phyloP scores from a whole-genome alignment of 2,329 filamentous ascomycete species.

The Neofusicoccum sp. region DNA sequence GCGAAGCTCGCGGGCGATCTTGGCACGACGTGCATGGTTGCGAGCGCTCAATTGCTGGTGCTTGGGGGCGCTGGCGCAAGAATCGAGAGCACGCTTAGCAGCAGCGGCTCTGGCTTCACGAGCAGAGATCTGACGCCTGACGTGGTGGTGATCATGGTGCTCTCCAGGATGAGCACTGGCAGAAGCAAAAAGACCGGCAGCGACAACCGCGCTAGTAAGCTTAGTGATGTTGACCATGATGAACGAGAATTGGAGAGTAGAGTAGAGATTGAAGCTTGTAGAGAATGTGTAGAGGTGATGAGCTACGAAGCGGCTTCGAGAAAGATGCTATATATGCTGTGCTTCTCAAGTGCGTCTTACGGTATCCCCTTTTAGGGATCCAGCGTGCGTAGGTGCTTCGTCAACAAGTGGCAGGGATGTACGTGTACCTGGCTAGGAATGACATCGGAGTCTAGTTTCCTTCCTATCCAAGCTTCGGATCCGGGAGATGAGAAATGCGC shows the following conservation, averaged over 20 bases:
- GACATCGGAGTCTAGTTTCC: not conserved
- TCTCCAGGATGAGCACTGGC: conserved; percentile 34
- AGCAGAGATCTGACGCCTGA: conserved; percentile 31
- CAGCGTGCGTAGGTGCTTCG: conserved; percentile 2
- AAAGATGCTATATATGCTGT: not conserved
- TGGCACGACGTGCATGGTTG: conserved; percentile 24
- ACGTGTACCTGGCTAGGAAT: not conserved
- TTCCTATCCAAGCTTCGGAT: conserved; percentile 1
- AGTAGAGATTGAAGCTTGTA: not conserved
- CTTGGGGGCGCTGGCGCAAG: conserved; percentile 24
- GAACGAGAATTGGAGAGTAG: not conserved
- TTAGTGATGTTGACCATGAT: conserved; percentile 26
- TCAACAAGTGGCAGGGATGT: conserved; percentile 10
- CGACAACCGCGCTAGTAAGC: conserved; percentile 24
- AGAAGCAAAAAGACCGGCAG: conserved; percentile 23
- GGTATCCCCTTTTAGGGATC: not conserved
- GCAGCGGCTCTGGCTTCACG: conserved; percentile 25
- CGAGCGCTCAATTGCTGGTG: conserved; percentile 25
- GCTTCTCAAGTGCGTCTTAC: too few relatives aligned
- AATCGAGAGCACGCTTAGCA: conserved; percentile 25
- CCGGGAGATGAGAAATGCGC: not conserved
- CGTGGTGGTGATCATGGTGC: conserved; percentile 29
- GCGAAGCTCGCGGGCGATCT: conserved; percentile 23
- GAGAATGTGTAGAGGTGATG: not conserved
- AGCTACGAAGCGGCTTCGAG: not conserved